A percentile compares a stretch with the other conserved stretches of the same genome.
phyloP scores from a whole-genome alignment of 306 rosid genomes.

The Aeschynomene evenia region DNA sequence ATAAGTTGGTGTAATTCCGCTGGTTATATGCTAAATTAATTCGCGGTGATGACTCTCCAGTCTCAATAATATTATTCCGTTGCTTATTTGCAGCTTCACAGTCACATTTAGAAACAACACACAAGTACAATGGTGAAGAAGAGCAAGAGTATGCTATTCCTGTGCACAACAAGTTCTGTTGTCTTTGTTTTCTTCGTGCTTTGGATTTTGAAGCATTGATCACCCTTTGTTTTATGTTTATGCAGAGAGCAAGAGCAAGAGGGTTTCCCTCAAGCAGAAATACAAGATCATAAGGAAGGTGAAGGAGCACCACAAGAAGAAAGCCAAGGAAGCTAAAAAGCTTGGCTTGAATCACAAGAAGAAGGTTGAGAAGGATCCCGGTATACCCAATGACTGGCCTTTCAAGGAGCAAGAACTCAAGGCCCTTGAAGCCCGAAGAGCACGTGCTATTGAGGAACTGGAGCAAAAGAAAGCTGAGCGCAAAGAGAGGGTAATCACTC shows the following conservation, averaged over 20 bases:
- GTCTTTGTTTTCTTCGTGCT: neutral
- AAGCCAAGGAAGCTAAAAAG: conserved; percentile 92
- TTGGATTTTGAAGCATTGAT: neutral
- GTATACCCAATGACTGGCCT: conserved; percentile 98
- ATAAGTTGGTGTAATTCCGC: neutral
- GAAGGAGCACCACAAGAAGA: conserved; percentile 80
- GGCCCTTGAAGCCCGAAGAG: conserved; percentile 82
- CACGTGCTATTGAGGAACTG: conserved; percentile 63
- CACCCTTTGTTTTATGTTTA: neutral
- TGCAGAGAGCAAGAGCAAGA: conserved; percentile 97
- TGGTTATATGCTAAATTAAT: too few species aligned
- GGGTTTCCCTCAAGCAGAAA: conserved; percentile 78
- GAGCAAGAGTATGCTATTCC: neutral
- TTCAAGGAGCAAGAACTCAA: conserved; percentile 95
- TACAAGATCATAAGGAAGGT: conserved; percentile 83
- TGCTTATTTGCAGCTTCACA: neutral
- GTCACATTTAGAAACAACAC: neutral
- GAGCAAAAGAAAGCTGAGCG: conserved; percentile 90
- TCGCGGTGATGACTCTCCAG: neutral
- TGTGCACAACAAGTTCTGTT: neutral
- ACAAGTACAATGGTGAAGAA: neutral
- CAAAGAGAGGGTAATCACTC: conserved; percentile 79
- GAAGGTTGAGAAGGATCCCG: conserved; percentile 95
- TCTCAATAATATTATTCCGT: neutral
- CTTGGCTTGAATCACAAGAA: conserved; percentile 51